Conservation (phyloP, 2,329 filamentous ascomycete genomes). For the Neopestalotiopsis sp. region DNA sequence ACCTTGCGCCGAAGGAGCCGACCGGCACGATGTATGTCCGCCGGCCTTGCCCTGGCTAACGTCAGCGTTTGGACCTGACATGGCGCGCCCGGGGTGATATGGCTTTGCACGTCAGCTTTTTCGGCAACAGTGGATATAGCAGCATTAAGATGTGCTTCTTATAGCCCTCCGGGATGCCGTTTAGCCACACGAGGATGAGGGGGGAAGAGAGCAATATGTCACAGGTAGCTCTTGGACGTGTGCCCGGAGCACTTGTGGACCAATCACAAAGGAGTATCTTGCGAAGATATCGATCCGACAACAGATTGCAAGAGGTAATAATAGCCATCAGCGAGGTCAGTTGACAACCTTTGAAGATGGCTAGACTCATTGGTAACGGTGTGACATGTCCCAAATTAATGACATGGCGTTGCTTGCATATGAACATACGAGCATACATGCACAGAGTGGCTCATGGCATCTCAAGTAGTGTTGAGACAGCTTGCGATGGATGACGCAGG, state of each 20-base stretch:
- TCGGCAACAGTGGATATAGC: neutral
- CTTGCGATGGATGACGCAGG: too few relatives aligned
- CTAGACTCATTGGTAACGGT: too few relatives aligned
- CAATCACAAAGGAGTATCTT: neutral
- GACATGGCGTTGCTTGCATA: too few relatives aligned
- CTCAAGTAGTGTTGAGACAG: too few relatives aligned
- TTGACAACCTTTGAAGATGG: too few relatives aligned
- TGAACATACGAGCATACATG: too few relatives aligned
- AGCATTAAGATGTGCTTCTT: neutral
- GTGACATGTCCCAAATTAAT: too few relatives aligned
- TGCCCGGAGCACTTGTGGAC: neutral
- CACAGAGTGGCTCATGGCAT: too few relatives aligned
- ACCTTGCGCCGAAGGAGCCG: constrained; percentile 11
- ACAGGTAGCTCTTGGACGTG: neutral
- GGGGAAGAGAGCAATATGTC: neutral
- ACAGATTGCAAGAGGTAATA: neutral
- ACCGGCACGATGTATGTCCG: constrained; percentile 1
- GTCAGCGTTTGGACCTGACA: neutral
- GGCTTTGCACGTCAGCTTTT: neutral
- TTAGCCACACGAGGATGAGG: neutral
- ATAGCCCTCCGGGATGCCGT: neutral
- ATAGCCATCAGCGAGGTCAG: too few relatives aligned
- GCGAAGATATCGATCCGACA: neutral
- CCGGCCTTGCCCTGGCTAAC: neutral
- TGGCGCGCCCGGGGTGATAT: neutral